Percentiles rank a stretch among this genome's conserved stretches.
These are phyloP conservation scores for Elaphomyces granulatus DNA, from an alignment of 495 filamentous ascomycete genomes.

Conservation along the genomic window DNA sequence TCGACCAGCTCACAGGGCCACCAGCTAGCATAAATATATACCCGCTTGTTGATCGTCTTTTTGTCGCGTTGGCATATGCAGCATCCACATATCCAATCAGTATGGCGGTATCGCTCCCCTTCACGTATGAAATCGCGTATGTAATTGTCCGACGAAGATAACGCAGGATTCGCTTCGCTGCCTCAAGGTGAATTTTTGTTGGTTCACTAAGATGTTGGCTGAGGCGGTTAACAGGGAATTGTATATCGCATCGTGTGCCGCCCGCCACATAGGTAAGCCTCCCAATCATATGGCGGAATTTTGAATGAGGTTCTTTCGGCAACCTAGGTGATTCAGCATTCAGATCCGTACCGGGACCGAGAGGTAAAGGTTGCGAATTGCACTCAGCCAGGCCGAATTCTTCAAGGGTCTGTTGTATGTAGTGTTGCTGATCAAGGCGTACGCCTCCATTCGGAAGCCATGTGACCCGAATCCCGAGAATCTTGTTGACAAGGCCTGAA, in stretches of 20 bases:
- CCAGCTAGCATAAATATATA: constrained; percentile 8
- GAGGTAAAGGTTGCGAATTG: neutral
- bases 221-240: neutral
- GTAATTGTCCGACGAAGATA: neutral
- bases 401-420: neutral
- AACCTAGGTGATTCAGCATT: neutral
- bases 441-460: neutral
- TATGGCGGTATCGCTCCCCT: neutral
- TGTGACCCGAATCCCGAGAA: neutral
- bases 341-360: neutral
- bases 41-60: constrained; percentile 4
- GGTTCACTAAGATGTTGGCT: too few species aligned
- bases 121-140: neutral
- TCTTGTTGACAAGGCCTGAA: neutral
- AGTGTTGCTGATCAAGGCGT: neutral
- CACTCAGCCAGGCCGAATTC: neutral
- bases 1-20: constrained; percentile 6
- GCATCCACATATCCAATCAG: neutral
- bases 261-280: neutral
- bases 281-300: neutral
- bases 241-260: neutral
- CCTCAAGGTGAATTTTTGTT: neutral
- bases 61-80: constrained; percentile 1
- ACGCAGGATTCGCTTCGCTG: neutral
- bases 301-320: neutral